phyloP scores from a whole-genome alignment of 495 filamentous ascomycete species.

The Elaphomyces granulatus region DNA sequence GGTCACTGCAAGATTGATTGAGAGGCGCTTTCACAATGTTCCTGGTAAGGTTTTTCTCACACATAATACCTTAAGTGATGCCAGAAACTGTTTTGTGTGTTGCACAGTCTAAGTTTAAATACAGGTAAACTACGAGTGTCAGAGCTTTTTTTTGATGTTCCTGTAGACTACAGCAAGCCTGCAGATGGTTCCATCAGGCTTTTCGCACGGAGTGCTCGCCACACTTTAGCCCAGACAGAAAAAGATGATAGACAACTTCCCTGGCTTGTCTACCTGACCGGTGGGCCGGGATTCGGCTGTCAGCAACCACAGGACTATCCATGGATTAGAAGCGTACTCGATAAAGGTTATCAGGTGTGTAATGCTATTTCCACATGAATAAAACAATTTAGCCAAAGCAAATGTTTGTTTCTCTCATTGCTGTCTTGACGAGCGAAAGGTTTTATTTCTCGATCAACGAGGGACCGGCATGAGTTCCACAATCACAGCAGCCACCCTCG shows the following conservation, averaged over 20 bases:
- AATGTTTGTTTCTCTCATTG: no score
- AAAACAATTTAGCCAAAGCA: no score
- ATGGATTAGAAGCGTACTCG: conserved; percentile 53
- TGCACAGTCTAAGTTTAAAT: not conserved
- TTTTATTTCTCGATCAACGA: conserved; percentile 76
- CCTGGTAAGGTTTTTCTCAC: conserved; percentile 32
- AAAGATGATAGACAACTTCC: conserved; percentile 40
- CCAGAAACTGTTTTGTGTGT: not conserved
- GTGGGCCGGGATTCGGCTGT: conserved; percentile 68
- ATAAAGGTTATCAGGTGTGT: conserved; percentile 55
- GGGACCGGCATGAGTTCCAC: conserved; percentile 77
- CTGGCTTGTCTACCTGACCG: conserved; percentile 54
- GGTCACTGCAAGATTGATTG: conserved; percentile 33
- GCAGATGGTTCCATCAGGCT: conserved; percentile 46
- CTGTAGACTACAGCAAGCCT: conserved; percentile 56
- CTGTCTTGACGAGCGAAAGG: conserved; percentile 32
- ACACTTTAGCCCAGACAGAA: conserved; percentile 40
- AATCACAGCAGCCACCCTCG: conserved; percentile 54
- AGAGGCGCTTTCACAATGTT: conserved; percentile 29
- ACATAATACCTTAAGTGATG: not conserved
- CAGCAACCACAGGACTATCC: conserved; percentile 54
- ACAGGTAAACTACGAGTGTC: conserved; percentile 60
- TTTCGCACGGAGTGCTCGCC: conserved; percentile 60
- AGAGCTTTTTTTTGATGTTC: conserved; percentile 77
- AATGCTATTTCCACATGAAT: not conserved